Percentiles rank a stretch among this genome's conserved stretches.
These are phyloP conservation scores for Coprinellus micaceus DNA, from an alignment of 768 basidiomycete species.

Conservation along the genomic window DNA sequence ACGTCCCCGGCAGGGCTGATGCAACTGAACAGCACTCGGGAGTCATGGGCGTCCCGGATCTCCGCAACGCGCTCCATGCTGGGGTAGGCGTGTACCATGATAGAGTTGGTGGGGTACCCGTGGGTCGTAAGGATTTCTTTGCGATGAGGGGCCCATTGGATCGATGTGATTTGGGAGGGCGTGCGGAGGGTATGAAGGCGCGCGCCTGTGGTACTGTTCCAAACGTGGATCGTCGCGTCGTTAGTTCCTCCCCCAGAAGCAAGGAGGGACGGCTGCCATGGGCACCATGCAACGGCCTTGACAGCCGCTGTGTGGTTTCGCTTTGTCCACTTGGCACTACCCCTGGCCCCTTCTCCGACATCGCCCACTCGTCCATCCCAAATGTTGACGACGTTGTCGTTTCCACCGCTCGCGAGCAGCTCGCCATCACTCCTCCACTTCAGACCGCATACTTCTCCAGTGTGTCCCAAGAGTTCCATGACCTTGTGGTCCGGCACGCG, in stretches of 20 bases:
- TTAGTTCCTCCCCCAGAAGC: slow-evolving; percentile 94
- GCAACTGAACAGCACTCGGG: slow-evolving; percentile 81
- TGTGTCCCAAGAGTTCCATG: slow-evolving; percentile 85
- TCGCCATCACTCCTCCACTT: slow-evolving; percentile 88
- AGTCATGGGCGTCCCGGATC: slow-evolving; percentile 91
- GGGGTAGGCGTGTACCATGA: slow-evolving; percentile 85
- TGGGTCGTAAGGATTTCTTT: slow-evolving; percentile 93
- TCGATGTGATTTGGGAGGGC: slow-evolving; percentile 86
- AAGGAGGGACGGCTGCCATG: slow-evolving; percentile 89
- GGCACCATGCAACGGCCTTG: slow-evolving; percentile 94
- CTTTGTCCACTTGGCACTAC: slow-evolving; percentile 84
- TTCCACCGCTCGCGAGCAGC: slow-evolving; percentile 90
- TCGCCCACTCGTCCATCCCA: slow-evolving; percentile 86
- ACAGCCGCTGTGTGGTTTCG: slow-evolving; percentile 88
- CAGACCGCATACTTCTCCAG: slow-evolving; percentile 89
- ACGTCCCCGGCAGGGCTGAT: slow-evolving; percentile 88
- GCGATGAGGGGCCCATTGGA: slow-evolving; percentile 81
- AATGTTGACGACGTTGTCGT: slow-evolving; percentile 97
- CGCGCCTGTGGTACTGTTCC: slow-evolving; percentile 91
- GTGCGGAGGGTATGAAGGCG: slow-evolving; percentile 84
- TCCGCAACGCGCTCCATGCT: slow-evolving; percentile 74
- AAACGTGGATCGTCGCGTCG: slow-evolving; percentile 86
- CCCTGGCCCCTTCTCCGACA: slow-evolving; percentile 46
- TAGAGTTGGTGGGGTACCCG: slow-evolving; percentile 85
- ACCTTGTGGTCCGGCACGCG: slow-evolving; percentile 84